Conservation (phyloP, 768 basidiomycete genomes). For the Serendipita sp. region DNA sequence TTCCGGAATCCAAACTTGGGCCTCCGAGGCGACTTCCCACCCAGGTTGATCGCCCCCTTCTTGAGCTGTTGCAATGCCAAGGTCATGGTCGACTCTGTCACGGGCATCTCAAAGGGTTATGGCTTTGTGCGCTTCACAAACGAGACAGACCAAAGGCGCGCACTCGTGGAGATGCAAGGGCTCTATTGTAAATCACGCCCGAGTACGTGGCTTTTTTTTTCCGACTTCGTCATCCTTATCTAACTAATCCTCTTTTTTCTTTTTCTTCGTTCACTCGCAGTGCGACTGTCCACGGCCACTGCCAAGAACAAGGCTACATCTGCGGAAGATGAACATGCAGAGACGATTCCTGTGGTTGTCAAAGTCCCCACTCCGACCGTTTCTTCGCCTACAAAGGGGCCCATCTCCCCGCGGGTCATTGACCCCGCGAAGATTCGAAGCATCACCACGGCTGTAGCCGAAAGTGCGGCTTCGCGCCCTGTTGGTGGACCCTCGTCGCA, state of each 20-base stretch:
- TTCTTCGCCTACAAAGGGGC: background rate
- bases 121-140: constrained; percentile 89
- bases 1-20: constrained; percentile 83
- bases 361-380: background rate
- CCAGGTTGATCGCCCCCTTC: constrained; percentile 80
- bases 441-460: constrained; percentile 1
- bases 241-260: constrained; percentile 17
- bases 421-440: background rate
- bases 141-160: constrained; percentile 77
- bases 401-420: background rate
- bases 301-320: constrained; percentile 51
- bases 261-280: constrained; percentile 27
- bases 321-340: constrained; percentile 2
- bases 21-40: constrained; percentile 53
- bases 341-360: constrained; percentile 2
- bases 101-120: constrained; percentile 79
- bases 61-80: constrained; percentile 88
- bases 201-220: constrained; percentile 37
- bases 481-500: background rate
- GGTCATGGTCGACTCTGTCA: constrained; percentile 85
- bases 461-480: background rate
- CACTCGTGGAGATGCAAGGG: constrained; percentile 83
- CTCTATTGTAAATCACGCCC: constrained; percentile 79
- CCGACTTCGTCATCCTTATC: no score
- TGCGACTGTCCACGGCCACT: constrained; percentile 83